Base-by-base conservation (phyloP, 768 basidiomycete genomes). In the Phanerochaete sordida region DNA sequence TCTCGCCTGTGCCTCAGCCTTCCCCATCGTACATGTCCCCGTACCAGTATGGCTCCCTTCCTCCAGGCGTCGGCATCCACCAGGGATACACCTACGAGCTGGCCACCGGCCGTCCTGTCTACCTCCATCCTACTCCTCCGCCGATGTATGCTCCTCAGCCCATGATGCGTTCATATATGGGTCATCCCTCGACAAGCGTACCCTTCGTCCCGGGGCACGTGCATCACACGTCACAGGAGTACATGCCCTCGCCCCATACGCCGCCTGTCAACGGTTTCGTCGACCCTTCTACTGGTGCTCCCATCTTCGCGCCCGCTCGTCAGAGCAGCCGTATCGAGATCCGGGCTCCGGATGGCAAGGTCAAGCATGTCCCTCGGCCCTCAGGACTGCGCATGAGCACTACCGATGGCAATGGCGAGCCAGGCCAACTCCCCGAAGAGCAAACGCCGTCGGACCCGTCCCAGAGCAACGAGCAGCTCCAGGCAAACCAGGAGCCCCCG, bases 71-170 rank as follows among this genome's bases (percentile, higher is more conserved):
- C 52, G 90, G 81, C 15, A 74, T 91, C 64, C 82, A 85, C 56
- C 86, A 89, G 61, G 91, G 91, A 31, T 79, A 91, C 75, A 79
- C 90, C n/a, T 93, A 87, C 68, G 91, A 93, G 71, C 69, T 92
- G 54, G 85, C 90, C 15, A 92, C 90, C 4, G 92, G 92, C 43
- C 90, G 89, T 39, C 83, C 90, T 12, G 86, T 93, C 33, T 88
- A 87, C 66, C 77, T 93, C 28, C 82, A 85, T 62, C 73, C 72
- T 1, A 64, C 79, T n/a, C 77, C 81, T 13, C 77, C 79, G 2
- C 77, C 80, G 28, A 80, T 88, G 76, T 88, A 84, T 68, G 85
- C 84, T 51, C 85, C 86, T 53, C 85, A 83, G n/a, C 86, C 88
- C 16, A 68, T 85, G 57, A 79, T 87, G 64, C 84, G 82, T 60